Base-by-base conservation (phyloP, 31 red algal species). In the Odonthalia washingtoniensis region DNA sequence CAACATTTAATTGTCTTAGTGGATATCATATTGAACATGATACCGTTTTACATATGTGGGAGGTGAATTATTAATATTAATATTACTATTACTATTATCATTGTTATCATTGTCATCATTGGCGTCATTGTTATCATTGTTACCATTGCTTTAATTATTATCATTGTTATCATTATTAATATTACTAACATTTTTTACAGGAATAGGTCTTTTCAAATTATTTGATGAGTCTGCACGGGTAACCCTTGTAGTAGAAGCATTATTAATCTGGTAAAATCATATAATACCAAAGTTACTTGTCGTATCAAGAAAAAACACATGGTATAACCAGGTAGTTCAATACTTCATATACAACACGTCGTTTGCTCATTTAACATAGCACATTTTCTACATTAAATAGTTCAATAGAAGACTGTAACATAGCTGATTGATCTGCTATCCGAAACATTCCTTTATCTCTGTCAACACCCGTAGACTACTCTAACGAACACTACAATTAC, bases 271-370 rank as follows among this genome's bases (percentile, higher is more conserved):
- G 52, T 88, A 78, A 79, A 93, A 88, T 36, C 80, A 69, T 35
- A 93, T 34, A 75, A 93, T 74, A 43, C 91, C 91, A 77, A 88
- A 93, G 63, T 93, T 93, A 60, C 84, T 88, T 32, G 73, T 75
- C 21, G 91, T 93, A 75, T 93, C 91, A 83, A 93, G 88, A 49
- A 93, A 93, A 93, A 74, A 46, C 80, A 53, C 40, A 42, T 46
- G 5, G 85, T 78, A 57, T 93, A 74, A 4, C 78, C 43, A 21
- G 83, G 72, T 1, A 93, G 38, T 70, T 93, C 91, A 36, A 93
- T 93, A 14, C 91, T 62, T 39, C 78, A 88, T 6, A 84, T 88
- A 64, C 78, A 87, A 2, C 57, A 28, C 1, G 91, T 93, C 4
- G 77, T 57, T 39, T 78, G 36, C 70, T 38, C 75, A 28, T 40